Evolutionary conservation across 2,329 filamentous ascomycete species (phyloP), one percentile per base, ranked within the genome.

Genomic region (Colletotrichum sp.): DNA sequence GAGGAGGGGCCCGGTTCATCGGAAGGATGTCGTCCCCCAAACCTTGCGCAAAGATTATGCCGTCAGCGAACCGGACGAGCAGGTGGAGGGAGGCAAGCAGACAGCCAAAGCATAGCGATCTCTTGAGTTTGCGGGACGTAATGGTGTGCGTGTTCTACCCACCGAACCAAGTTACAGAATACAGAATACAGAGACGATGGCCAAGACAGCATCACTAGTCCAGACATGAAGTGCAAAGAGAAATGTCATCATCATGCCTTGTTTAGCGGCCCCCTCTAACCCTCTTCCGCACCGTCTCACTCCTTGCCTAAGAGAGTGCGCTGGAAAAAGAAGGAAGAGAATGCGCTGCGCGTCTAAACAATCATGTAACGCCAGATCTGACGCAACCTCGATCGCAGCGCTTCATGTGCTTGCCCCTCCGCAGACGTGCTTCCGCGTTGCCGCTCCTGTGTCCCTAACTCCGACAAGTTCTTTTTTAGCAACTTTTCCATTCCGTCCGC

Each of bases 1-100:
- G 32, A 13, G n/a, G 16, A 52, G 56, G 56, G 56, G 36, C 38
- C n/a, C 58, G 58, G 69, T 75, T 75, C 73, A 67, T 75, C 62
- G 73, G 69, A 72, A 72, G 64, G 62, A 68, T 61, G 55, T 58
- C 24, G 24, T 32, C 55, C 55, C 55, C 13, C n/a, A 58, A 58
- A 58, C 21, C 21, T 30, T 61, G 26, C 61, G 32, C 43, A 21
- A 21, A 18, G 21, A 21, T 34, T n/a, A 66, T 61, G 68, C 52
- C 52, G 67, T 66, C 68, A 52, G 52, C 60, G 8, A 30, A 43
- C 71, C 68, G 72, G 72, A 75, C 62, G 72, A 65, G 52, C 30
- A 58, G 16, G 48, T 55, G 21, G 32, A 52, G 56, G 16, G 24
- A 62, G n/a, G 32, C 36, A 66, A 38, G 58, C 26, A 18, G 38